Percentiles rank a stretch among this genome's conserved stretches.
Conservation (phyloP, 441 rosid species). For the Cnidoscolus chayamansa region DNA sequence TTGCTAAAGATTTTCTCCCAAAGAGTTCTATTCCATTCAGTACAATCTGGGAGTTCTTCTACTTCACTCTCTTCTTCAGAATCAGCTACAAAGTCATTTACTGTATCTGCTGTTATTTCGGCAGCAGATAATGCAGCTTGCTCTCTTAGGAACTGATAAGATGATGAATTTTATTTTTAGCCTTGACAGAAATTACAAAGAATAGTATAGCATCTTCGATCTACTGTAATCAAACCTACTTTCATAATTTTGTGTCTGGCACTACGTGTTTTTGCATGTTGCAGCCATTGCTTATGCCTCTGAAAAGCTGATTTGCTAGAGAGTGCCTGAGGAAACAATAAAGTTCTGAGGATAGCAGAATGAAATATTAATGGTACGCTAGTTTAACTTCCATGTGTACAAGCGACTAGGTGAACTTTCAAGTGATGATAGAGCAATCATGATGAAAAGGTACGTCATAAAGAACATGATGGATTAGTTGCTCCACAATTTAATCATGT, state of each 20-base stretch:
- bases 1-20: conserved; percentile 64
- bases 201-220: not conserved
- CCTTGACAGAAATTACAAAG: conserved; percentile 6
- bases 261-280: conserved; percentile 91
- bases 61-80: conserved; percentile 64
- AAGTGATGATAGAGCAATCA: not conserved
- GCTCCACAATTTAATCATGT: conserved; percentile 1
- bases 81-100: conserved; percentile 66
- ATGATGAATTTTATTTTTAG: conserved; percentile 22
- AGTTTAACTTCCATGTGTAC: not conserved
- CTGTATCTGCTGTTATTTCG: conserved; percentile 72
- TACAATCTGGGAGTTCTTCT: conserved; percentile 49
- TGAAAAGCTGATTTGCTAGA: conserved; percentile 94
- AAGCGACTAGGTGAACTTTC: conserved; percentile 9
- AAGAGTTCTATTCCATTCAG: conserved; percentile 46
- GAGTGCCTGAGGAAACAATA: conserved; percentile 53
- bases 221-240: conserved; percentile 36
- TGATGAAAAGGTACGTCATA: not conserved
- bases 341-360: conserved; percentile 6
- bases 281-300: conserved; percentile 93
- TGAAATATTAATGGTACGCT: not conserved
- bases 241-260: conserved; percentile 98
- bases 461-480: not conserved
- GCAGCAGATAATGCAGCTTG: conserved; percentile 81
- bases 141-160: conserved; percentile 76